These are phyloP conservation scores for Alnus rubra DNA, from an alignment of 306 rosid genomes.

Conservation along the genomic window DNA sequence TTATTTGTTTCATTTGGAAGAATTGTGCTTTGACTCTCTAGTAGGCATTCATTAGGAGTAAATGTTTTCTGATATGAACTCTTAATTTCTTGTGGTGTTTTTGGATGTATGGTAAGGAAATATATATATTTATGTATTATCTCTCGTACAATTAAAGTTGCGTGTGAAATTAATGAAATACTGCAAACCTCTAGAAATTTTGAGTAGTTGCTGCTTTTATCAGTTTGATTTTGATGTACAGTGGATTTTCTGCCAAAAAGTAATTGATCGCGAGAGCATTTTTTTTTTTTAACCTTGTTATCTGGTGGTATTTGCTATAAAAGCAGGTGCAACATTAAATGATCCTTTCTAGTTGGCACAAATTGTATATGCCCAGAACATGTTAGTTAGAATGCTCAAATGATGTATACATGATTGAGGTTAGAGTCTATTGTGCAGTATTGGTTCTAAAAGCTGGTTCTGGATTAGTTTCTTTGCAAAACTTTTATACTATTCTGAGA, in stretches of 20 bases:
- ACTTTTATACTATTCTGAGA: not conserved
- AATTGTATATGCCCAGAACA: not conserved
- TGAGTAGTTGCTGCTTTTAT: not conserved
- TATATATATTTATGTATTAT: not conserved
- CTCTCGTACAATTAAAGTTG: not conserved
- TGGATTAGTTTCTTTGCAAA: not conserved
- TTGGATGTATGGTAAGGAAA: not conserved
- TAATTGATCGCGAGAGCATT: not conserved
- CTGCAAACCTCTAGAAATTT: not conserved
- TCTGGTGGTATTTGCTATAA: not conserved
- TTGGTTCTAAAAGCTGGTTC: not conserved
- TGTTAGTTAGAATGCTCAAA: not conserved
- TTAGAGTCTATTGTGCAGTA: not conserved
- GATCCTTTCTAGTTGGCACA: not conserved
- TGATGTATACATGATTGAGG: not conserved
- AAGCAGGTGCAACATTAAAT: not conserved
- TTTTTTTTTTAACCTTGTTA: not conserved
- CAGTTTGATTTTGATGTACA: not conserved
- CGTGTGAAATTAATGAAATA: not conserved
- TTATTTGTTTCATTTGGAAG: not conserved
- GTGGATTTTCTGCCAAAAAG: not conserved
- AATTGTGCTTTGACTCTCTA: not conserved
- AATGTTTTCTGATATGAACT: not conserved
- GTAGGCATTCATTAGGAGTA: not conserved
- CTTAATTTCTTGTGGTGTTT: not conserved